Base-by-base conservation (phyloP, 2,329 filamentous ascomycete species). In the Venturia asperata region DNA sequence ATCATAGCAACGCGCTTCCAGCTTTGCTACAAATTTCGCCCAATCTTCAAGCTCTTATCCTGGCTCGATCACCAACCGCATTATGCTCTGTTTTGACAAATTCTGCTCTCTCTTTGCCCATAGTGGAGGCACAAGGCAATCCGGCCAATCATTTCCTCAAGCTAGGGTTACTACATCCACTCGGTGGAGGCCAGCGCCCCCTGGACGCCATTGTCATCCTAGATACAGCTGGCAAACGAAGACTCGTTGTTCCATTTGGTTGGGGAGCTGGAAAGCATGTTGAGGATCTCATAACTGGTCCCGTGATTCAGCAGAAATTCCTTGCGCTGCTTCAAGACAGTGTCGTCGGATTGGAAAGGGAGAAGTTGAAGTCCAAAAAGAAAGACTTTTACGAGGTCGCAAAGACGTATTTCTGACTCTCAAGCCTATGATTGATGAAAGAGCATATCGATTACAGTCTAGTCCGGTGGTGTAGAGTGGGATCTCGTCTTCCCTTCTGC, bases 171-270 rank as follows among this genome's bases (percentile, higher is more conserved):
- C 69, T 79, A 30, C 77, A 80, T 67, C 78, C 78, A 2, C 71
- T 79, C 3, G 78, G 78, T 49, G 77, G 77, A 64, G 78, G 78
- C 1, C 75, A 77, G 56, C 70, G 73, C 27, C 76, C 76, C 1
- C 69, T 80, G 13, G 78, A 80, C 67, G 77, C 78, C 5, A 70
- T 80, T n/a, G 77, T 79, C 5, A 74, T 80, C 1, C 65, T 79
- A 3, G 78, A 80, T 67, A 67, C 67, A 5, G 69, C 69, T 15
- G 73, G 73, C 0, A 70, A 73, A 45, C 70, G 76, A 27, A 72
- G 78, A 62, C 69, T 80, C 64, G 72, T 79, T 15, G 67, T 80
- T 61, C 78, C 78, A 1, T 77, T 80, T 67, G 77, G 77, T 2
- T 79, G 78, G 78, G 77, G 78, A 17, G 76, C 74, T 34, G 76